Percentiles rank a stretch among this genome's conserved stretches.
These are phyloP conservation scores for Skeletonema marinoi DNA, from an alignment of 108 stramenopile genomes.

Conservation along the genomic window DNA sequence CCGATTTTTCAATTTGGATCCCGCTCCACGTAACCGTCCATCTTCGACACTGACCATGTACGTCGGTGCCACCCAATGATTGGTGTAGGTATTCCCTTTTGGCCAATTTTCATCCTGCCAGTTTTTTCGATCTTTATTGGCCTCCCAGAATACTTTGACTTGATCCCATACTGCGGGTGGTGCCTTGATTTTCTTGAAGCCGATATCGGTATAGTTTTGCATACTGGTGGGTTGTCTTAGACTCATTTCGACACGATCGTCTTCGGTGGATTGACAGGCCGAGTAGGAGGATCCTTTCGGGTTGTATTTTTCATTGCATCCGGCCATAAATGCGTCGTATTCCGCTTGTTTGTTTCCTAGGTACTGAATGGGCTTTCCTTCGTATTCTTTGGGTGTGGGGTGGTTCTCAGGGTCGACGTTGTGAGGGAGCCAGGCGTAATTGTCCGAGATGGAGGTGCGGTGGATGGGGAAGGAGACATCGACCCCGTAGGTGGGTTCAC, in stretches of 20 bases:
- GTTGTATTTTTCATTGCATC: slow-evolving; percentile 61
- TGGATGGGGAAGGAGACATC: slow-evolving; percentile 89
- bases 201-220: slow-evolving; percentile 73
- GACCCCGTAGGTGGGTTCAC: slow-evolving; percentile 71
- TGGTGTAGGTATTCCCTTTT: slow-evolving; percentile 81
- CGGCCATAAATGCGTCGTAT: slow-evolving; percentile 62
- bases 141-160: slow-evolving; percentile 73
- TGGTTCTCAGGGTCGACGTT: slow-evolving; percentile 54
- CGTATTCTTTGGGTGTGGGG: slow-evolving; percentile 55
- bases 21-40: slow-evolving; percentile 56
- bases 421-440: slow-evolving; percentile 85
- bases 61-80: slow-evolving; percentile 65
- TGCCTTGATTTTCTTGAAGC: slow-evolving; percentile 68
- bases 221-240: slow-evolving; percentile 76
- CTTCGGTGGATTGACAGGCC: slow-evolving; percentile 58
- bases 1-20: slow-evolving; percentile 57
- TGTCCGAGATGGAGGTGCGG: slow-evolving; percentile 52
- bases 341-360: slow-evolving; percentile 60
- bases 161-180: slow-evolving; percentile 58
- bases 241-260: slow-evolving; percentile 80
- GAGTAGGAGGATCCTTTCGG: neutral
- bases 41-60: slow-evolving; percentile 81
- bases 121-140: slow-evolving; percentile 54
- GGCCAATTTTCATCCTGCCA: slow-evolving; percentile 58
- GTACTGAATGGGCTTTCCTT: slow-evolving; percentile 64